Base-by-base conservation (phyloP, 1,284 basidiomycete species). In the Sphagnurus paluster region DNA sequence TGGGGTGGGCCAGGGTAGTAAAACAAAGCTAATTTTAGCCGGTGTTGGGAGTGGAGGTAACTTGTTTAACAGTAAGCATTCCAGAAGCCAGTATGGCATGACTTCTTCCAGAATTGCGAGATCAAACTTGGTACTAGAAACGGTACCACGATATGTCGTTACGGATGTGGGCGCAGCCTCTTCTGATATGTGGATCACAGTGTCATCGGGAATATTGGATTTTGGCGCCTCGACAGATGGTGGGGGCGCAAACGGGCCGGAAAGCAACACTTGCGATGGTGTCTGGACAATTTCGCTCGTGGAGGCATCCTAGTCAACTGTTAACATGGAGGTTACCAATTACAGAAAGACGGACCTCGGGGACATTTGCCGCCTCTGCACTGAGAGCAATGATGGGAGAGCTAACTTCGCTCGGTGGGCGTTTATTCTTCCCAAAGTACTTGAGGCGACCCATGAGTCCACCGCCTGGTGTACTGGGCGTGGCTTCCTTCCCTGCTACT, bases 21-120 rank as follows among this genome's bases (percentile, higher is more conserved):
- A 67, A 19, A 95, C 81, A 62, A 98, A 98, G 54, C 92, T 91
- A 39, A 96, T 65, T 69, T 97, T 98, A 44, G 78, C 71, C 36
- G 74, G 65, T 2, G 76, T 63, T 11, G 70, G 71, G 0, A 71
- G 61, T 2, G 71, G 53, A 2, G 75, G 72, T 17, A 74, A 67
- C 58, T 84, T 86, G 60, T 89, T 89, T 26, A 79, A 59, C 29
- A 98, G 75, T 34, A 98, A 67, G 58, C 87, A 96, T 63, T 98
- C 92, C 37, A 95, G 70, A 38, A 97, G 69, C 96, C 96, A 99
- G 49, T 84, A 63, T 1, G 94, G 95, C 72, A 92, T 80, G 24
- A 70, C 71, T 60, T 87, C 82, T 67, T 98, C 94, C 28, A 98
- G 72, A 8, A 69, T 64, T 20, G 76, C 72, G 29, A 81, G 60